These are phyloP conservation scores for Scalesia atractyloides DNA, from an alignment of 129 eudicot genomes.

Conservation along the genomic window DNA sequence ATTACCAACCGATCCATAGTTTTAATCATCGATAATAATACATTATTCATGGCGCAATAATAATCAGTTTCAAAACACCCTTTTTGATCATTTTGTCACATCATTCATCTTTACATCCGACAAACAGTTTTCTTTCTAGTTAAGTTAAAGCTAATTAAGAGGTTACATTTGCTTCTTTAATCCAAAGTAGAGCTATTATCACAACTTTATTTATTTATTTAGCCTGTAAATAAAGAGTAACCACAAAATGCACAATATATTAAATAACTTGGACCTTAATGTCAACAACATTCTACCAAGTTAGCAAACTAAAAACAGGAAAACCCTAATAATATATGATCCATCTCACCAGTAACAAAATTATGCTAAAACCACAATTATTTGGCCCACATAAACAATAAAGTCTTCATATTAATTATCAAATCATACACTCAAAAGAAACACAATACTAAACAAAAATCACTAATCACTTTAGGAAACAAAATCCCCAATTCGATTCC, in stretches of 20 bases:
- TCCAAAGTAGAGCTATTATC: not conserved
- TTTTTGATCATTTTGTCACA: not conserved
- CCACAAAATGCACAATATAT: not conserved
- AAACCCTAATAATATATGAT: not conserved
- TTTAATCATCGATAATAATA: not conserved
- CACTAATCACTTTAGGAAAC: not conserved
- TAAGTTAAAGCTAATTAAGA: not conserved
- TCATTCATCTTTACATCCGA: not conserved
- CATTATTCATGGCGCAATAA: not conserved
- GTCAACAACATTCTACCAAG: not conserved
- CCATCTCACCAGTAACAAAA: not conserved
- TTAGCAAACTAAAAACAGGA: not conserved
- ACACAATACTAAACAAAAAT: too few relatives aligned
- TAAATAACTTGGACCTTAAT: not conserved
- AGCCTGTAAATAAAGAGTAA: not conserved
- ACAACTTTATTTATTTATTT: not conserved
- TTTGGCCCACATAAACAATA: too few relatives aligned
- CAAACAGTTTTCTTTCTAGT: not conserved
- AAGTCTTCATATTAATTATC: too few relatives aligned
- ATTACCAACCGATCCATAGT: not conserved
- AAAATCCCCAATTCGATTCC: not conserved
- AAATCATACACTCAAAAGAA: too few relatives aligned
- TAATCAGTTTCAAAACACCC: not conserved
- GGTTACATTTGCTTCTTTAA: not conserved
- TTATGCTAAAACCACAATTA: too few relatives aligned